Evolutionary conservation across 345 rosid species (phyloP).

Genomic region (Populus simonii): DNA sequence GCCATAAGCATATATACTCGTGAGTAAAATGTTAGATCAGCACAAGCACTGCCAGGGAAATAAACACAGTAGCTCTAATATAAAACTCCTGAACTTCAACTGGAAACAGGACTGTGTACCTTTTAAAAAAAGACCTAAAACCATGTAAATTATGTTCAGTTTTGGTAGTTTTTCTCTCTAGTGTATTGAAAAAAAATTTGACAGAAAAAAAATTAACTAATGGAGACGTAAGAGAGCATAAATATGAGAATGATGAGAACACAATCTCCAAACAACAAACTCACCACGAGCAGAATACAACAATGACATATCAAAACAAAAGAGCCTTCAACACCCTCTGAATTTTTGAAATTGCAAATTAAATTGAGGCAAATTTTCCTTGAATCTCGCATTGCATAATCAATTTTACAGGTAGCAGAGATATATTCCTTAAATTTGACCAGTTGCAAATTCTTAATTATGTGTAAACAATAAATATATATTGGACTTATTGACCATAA

Average conservation of each 20-base stretch:
- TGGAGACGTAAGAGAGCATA: not conserved
- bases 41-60: not conserved
- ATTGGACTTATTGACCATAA: not conserved
- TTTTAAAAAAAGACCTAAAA: not conserved
- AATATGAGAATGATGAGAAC: not conserved
- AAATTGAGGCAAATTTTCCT: not conserved
- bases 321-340: not conserved
- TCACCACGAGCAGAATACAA: not conserved
- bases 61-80: not conserved
- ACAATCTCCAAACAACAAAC: not conserved
- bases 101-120: not conserved
- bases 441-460: not conserved
- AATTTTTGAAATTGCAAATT: not conserved
- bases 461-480: not conserved
- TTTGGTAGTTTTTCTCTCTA: not conserved
- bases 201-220: not conserved
- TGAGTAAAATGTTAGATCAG: constrained; percentile 18
- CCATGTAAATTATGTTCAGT: too few species aligned
- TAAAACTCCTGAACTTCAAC: not conserved
- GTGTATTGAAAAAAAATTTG: not conserved
- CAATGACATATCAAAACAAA: not conserved
- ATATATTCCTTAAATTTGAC: not conserved
- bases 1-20: constrained; percentile 23
- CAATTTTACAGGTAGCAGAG: not conserved
- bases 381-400: not conserved